Evolutionary conservation across 495 filamentous ascomycete genomes (phyloP).

Genomic region (Massariosphaeria phaeospora): DNA sequence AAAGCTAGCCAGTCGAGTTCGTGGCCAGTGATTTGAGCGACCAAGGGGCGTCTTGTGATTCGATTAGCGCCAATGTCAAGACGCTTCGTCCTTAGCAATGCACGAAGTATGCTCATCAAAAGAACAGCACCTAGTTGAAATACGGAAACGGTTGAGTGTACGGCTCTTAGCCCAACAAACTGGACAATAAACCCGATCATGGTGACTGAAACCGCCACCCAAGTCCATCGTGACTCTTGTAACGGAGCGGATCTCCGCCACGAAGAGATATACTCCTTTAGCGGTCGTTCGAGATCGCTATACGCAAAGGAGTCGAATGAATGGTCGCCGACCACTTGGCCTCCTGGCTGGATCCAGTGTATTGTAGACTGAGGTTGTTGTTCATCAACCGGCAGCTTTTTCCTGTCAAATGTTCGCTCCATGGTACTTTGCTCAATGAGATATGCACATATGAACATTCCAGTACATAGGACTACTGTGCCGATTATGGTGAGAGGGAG

Average conservation of each 20-base stretch:
- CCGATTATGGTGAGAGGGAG: neutral
- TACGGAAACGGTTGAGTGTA: neutral
- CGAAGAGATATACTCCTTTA: neutral
- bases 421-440: neutral
- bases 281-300: neutral
- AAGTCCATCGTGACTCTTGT: neutral
- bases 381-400: too few relatives aligned
- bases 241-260: neutral
- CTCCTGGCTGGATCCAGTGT: neutral
- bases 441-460: neutral
- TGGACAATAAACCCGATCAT: neutral
- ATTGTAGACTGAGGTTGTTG: neutral
- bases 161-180: neutral
- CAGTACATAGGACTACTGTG: neutral
- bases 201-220: neutral
- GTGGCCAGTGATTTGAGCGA: neutral
- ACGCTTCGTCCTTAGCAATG: neutral
- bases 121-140: neutral
- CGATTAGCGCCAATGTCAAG: neutral
- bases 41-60: neutral
- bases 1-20: conserved; percentile 7
- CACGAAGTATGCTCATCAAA: neutral
- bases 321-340: conserved; percentile 1
- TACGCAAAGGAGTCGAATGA: neutral
- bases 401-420: neutral